Evolutionary conservation across 495 filamentous ascomycete genomes (phyloP).

Genomic region (Aspergillus wentii): DNA sequence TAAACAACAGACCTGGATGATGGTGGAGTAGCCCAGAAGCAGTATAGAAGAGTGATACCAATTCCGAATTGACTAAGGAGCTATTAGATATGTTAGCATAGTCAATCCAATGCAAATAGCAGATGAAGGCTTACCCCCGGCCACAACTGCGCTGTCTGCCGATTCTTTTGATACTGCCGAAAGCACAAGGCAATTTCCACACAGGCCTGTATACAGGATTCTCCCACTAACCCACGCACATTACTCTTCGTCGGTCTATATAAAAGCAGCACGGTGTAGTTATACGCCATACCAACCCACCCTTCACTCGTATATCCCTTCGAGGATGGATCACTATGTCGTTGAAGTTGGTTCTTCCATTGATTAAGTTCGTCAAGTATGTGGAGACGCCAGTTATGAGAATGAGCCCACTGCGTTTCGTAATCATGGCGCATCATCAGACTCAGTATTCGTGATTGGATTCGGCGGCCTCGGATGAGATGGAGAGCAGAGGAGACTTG

Average conservation of each 20-base stretch:
- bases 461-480: conserved; percentile 15
- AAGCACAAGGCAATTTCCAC: conserved; percentile 13
- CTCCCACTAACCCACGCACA: conserved; percentile 6
- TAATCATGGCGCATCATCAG: conserved; percentile 17
- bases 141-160: conserved; percentile 18
- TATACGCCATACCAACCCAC: conserved; percentile 21
- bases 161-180: conserved; percentile 16
- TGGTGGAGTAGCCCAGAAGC: conserved; percentile 17
- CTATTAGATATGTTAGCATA: too few relatives aligned
- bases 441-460: conserved; percentile 17
- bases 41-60: conserved; percentile 17
- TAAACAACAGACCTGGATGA: conserved; percentile 5
- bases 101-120: too few relatives aligned
- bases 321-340: conserved; percentile 10
- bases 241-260: conserved; percentile 14
- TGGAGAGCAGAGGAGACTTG: conserved; percentile 16
- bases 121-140: conserved; percentile 15
- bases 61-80: conserved; percentile 17
- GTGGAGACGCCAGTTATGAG: conserved; percentile 13
- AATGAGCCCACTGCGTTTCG: conserved; percentile 1
- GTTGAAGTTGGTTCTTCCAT: conserved; percentile 14
- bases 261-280: conserved; percentile 13
- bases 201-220: conserved; percentile 11
- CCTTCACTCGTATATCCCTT: conserved; percentile 15
- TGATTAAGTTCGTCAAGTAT: conserved; percentile 13